Conservation (phyloP, 148 eudicot species). For the Vaccinium darrowii region DNA sequence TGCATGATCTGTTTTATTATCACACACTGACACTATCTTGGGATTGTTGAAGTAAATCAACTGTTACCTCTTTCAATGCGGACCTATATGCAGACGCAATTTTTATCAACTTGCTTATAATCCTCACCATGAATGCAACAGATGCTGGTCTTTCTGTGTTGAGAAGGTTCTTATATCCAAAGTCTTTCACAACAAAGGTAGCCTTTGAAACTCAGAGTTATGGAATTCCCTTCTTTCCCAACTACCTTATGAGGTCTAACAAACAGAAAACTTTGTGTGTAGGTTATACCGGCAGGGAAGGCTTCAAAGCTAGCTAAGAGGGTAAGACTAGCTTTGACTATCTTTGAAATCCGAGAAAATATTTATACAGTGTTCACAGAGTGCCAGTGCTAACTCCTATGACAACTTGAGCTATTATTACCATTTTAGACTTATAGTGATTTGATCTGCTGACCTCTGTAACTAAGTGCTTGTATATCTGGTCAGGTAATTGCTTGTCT, state of each 20-base stretch:
- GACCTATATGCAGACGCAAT: not conserved
- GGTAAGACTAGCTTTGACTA: constrained; percentile 38
- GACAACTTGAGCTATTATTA: not conserved
- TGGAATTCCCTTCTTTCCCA: not conserved
- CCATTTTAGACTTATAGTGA: not conserved
- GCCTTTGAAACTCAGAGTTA: constrained; percentile 20
- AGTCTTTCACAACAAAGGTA: constrained; percentile 64
- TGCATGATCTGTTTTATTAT: not conserved
- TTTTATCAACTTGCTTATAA: not conserved
- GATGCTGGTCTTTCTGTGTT: constrained; percentile 94
- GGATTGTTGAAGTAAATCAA: not conserved
- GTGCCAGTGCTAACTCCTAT: not conserved
- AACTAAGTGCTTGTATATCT: not conserved
- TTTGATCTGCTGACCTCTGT: not conserved
- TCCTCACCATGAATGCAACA: constrained; percentile 35
- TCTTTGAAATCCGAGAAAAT: not conserved
- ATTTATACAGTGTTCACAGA: not conserved
- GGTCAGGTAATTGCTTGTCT: constrained; percentile 95
- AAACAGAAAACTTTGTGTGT: constrained; percentile 45
- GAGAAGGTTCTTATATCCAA: constrained; percentile 72
- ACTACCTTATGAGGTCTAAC: constrained; percentile 28
- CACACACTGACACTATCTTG: not conserved
- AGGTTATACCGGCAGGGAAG: constrained; percentile 63
- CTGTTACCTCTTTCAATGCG: not conserved
- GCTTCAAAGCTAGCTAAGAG: constrained; percentile 94